phyloP scores from a whole-genome alignment of 352 stramenopile genomes.

The Phytophthora meadii region DNA sequence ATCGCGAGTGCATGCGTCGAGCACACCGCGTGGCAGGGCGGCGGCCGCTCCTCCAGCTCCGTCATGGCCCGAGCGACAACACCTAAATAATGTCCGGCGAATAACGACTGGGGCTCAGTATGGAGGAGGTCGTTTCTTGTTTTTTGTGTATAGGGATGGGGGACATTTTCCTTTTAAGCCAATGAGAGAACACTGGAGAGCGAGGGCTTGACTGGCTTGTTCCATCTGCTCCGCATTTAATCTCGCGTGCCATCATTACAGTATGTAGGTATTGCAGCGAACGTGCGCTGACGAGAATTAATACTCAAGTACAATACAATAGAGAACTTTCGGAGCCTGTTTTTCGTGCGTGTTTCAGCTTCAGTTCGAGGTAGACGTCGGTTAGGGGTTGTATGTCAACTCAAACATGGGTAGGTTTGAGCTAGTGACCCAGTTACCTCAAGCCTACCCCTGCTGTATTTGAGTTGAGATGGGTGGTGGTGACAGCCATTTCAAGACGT shows the following conservation, averaged over 20 bases:
- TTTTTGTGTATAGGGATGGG: conserved; percentile 16
- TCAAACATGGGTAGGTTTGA: no score
- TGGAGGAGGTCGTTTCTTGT: conserved; percentile 14
- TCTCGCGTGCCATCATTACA: conserved; percentile 7
- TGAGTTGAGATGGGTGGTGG: no score
- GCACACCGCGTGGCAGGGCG: conserved; percentile 36
- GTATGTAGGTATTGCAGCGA: no score
- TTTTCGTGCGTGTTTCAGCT: no score
- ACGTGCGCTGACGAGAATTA: background rate
- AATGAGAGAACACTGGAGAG: background rate
- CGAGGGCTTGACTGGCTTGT: conserved; percentile 19
- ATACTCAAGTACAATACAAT: no score
- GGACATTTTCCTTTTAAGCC: background rate
- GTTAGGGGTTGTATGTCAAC: no score
- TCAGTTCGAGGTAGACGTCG: no score
- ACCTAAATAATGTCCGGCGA: conserved; percentile 23
- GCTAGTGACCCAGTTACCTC: no score
- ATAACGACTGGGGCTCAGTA: conserved; percentile 27
- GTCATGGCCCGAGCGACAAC: conserved; percentile 15
- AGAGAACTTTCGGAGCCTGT: no score
- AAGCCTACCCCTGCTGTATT: no score
- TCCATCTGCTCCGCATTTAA: conserved; percentile 17
- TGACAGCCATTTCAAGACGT: no score
- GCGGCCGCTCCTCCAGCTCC: conserved; percentile 38
- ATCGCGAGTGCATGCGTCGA: conserved; percentile 21